A percentile compares a stretch with the other conserved stretches of the same genome.
Evolutionary conservation across 2,329 filamentous ascomycete species (phyloP).

Genomic region (Scytalidium sp.): DNA sequence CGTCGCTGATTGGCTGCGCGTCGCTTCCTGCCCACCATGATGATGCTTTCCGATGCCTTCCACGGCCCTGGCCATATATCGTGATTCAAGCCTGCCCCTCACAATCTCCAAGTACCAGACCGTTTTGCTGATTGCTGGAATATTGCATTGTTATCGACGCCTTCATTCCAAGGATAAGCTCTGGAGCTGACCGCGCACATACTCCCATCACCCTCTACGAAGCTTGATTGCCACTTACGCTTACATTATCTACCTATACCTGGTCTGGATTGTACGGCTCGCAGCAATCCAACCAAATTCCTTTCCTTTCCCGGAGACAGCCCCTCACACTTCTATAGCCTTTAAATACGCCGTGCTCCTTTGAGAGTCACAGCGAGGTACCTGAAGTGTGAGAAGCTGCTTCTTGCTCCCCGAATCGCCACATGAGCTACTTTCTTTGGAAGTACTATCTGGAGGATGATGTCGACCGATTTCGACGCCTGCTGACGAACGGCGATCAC

Average conservation of each 20-base stretch:
- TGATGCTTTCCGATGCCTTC: not conserved
- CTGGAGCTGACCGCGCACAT: not conserved
- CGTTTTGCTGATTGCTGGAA: not conserved
- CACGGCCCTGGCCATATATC: not conserved
- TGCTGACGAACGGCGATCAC: constrained; percentile 71
- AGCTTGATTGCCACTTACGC: not conserved
- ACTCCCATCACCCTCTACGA: not conserved
- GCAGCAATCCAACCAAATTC: not conserved
- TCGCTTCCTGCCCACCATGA: not conserved
- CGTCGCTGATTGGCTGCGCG: not conserved
- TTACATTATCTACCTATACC: not conserved
- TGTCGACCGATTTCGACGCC: constrained; percentile 89
- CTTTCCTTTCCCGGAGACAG: not conserved
- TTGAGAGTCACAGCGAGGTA: constrained; percentile 84
- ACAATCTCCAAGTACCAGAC: not conserved
- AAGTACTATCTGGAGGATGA: constrained; percentile 97
- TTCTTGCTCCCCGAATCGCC: constrained; percentile 38
- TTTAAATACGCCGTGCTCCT: constrained; percentile 92
- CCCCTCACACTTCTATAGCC: constrained; percentile 51
- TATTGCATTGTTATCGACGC: not conserved
- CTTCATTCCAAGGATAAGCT: not conserved
- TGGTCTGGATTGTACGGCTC: not conserved
- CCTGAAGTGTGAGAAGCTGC: constrained; percentile 29
- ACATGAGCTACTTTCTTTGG: constrained; percentile 97
- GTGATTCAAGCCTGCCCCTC: not conserved